Evolutionary conservation across 352 stramenopile species (phyloP), one percentile per base, ranked within the genome.

Genomic region (Pythium sukuiense): DNA sequence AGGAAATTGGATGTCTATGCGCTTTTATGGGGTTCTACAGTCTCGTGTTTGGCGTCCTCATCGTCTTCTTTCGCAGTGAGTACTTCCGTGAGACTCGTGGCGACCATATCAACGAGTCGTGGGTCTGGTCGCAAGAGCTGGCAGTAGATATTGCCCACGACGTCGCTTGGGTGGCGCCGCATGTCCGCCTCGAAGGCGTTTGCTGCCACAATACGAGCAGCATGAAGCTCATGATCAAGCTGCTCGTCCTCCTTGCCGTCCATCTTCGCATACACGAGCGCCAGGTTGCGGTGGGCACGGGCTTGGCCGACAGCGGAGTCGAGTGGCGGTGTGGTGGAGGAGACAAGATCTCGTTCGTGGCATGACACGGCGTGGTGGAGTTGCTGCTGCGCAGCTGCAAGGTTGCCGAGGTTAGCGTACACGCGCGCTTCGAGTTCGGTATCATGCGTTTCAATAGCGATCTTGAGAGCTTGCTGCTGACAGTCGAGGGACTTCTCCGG

Each of bases 361-460:
- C 76, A 90, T 7, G 71, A 77, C 24, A 92, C 53, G 13, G 86
- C 81, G 35, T 88, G 84, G 18, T 70, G 74, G 20, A 87, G 78
- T 57, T 92, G 75, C 32, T 72, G 32, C 50, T 90, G 74, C 3
- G 72, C 69, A 8, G 78, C 69, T 3, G 80, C 83, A 24, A 94
- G 68, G 37, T 93, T 94, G 50, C 86, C 86, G 24, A 95, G 61
- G 56, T 95, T 95, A 14, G 86, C 86, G 52, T 88, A 88, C 43
- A 90, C 80, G 11, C 86, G 79, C 0, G 82, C 83, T 53, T 92
- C 84, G 12, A 93, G 79, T 43, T 95, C 86, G 12, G 55, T 57
- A 60, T 92, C 84, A 14, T 73, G 69, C 12, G 77, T 69, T 20
- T 76, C 63, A 3, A 79, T 62, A 0, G 86, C 84, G 57, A 91